These are phyloP conservation scores for Dichotomopilus funicola DNA, from an alignment of 2,329 filamentous ascomycete species.

Conservation along the genomic window DNA sequence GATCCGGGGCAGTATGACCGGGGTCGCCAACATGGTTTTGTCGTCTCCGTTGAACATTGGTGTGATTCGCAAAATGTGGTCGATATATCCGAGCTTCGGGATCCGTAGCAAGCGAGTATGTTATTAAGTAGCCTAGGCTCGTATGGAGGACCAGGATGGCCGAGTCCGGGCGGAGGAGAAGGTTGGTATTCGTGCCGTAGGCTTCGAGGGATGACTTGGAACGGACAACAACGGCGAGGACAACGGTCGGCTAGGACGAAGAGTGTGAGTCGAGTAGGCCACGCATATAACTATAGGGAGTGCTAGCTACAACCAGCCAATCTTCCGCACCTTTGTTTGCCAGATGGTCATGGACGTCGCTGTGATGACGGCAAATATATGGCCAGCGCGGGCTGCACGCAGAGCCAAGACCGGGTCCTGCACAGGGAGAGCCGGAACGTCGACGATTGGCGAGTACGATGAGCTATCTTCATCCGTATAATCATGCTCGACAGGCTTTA, in stretches of 20 bases:
- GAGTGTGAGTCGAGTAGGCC: constrained; percentile 8
- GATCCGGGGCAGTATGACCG: constrained; percentile 48
- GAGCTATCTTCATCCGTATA: constrained; percentile 31
- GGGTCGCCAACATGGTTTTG: constrained; percentile 56
- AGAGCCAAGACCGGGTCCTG: constrained; percentile 67
- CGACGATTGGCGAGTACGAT: constrained; percentile 26
- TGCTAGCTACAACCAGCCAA: no score
- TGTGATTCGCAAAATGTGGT: constrained; percentile 66
- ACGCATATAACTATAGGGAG: not conserved
- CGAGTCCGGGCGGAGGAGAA: constrained; percentile 84
- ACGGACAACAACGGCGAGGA: constrained; percentile 77
- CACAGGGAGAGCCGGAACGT: constrained; percentile 34
- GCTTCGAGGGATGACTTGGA: constrained; percentile 71
- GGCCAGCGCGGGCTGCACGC: constrained; percentile 69
- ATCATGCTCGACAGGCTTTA: constrained; percentile 54
- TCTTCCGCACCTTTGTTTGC: constrained; percentile 74
- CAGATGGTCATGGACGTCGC: constrained; percentile 81
- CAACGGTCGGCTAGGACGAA: constrained; percentile 65
- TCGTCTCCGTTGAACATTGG: constrained; percentile 54
- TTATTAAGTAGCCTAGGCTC: constrained; percentile 78
- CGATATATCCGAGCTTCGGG: constrained; percentile 77
- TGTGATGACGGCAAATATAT: constrained; percentile 82
- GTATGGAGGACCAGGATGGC: constrained; percentile 90
- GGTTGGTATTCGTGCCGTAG: constrained; percentile 78
- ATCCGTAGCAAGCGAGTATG: constrained; percentile 85